Base-by-base conservation (phyloP, 192 early-diverging fungal species). In the Coemansia aciculifera region DNA sequence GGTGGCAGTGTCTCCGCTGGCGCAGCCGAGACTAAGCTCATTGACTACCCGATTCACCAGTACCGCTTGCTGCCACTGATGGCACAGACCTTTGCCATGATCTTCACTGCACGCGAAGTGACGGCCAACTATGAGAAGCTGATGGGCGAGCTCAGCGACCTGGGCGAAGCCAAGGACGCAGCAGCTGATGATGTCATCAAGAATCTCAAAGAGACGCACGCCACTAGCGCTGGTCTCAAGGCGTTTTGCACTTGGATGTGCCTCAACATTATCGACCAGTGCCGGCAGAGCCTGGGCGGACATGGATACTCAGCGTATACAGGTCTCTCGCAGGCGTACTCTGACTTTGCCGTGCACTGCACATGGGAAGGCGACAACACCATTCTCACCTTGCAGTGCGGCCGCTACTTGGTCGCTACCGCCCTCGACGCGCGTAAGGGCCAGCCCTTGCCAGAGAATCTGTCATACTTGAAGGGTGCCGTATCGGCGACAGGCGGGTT, bases 41-140 rank as follows among this genome's bases (percentile, higher is more conserved):
- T 97, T 48, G 95, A 97, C 80, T 97, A 97, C 71, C 89, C 90
- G 42, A 93, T 97, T 59, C 95, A 97, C 81, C 95, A 97, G 77
- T 87, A 93, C 85, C 90, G 95, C n/a, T 78, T 97, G 65, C 88
- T 97, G 86, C 95, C 95, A 5, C 81, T 97, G 64, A 84, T 97
- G 63, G 93, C 95, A 24, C 92, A 93, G 84, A 87, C 93, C 7
- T 94, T 89, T 79, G 94, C 94, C 12, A 90, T 96, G 89, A 87
- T 90, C 64, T 97, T 97, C 64, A 91, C 93, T 24, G 95, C 91
- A 37, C 87, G 90, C 67, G 93, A 94, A 79, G 91, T 94, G 75
- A 84, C 75, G 3, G 84, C 85, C 60, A 86, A 91, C 86, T 96
- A 95, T 77, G 80, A 89, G 60, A 51, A 84, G 44, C 86, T 95